Percentiles rank a stretch among this genome's conserved stretches.
phyloP scores from a whole-genome alignment of 2,329 filamentous ascomycete species.

The Nigrospora oryzae region DNA sequence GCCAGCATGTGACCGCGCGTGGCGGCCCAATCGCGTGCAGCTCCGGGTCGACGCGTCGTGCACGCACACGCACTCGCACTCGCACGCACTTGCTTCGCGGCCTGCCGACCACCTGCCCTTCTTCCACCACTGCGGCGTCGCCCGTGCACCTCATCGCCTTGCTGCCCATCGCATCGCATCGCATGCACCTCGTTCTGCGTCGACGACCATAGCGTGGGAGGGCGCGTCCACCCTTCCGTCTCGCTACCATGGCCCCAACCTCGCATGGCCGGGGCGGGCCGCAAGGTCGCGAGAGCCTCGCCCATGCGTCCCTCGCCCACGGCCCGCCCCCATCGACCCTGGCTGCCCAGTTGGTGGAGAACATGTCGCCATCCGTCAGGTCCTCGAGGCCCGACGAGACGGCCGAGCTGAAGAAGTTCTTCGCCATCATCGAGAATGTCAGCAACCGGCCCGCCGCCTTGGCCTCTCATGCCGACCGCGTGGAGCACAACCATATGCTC shows the following conservation, averaged over 20 bases:
- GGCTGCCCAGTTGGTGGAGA: slow-evolving; percentile 79
- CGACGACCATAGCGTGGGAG: background rate
- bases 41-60: no score
- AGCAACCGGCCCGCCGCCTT: slow-evolving; percentile 45
- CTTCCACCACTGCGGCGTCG: no score
- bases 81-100: no score
- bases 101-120: no score
- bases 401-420: slow-evolving; percentile 66
- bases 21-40: no score
- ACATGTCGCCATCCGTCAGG: slow-evolving; percentile 58
- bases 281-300: slow-evolving; percentile 13
- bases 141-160: no score
- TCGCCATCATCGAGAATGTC: slow-evolving; percentile 44
- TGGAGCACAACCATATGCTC: slow-evolving; percentile 74
- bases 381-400: slow-evolving; percentile 57
- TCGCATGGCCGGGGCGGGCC: slow-evolving; percentile 17
- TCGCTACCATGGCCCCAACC: slow-evolving; percentile 16
- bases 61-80: no score
- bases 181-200: background rate
- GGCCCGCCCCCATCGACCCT: slow-evolving; percentile 66
- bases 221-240: background rate
- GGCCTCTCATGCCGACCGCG: slow-evolving; percentile 54
- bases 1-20: no score
- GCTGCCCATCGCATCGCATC: no score
- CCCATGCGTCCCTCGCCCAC: slow-evolving; percentile 13